Evolutionary conservation across 805 yeast genomes (phyloP).

Genomic region (Kazachstania africana): DNA sequence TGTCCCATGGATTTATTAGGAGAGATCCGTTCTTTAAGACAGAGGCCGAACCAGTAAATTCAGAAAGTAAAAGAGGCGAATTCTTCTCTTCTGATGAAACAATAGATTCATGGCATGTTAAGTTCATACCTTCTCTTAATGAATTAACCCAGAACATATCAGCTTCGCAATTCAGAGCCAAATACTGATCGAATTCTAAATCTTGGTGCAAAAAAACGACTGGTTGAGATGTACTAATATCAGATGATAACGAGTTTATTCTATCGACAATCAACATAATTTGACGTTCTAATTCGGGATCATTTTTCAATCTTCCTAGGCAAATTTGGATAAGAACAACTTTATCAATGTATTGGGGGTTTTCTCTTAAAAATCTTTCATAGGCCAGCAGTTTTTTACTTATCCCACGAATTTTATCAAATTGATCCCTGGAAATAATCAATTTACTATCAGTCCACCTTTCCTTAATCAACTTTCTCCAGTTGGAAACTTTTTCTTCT

Average conservation of each 20-base stretch:
- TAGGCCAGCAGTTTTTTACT: slow-evolving; percentile 81
- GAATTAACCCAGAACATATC: slow-evolving; percentile 81
- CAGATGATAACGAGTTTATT: slow-evolving; percentile 65
- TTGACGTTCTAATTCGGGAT: slow-evolving; percentile 59
- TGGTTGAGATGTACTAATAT: slow-evolving; percentile 67
- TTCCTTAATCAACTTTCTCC: slow-evolving; percentile 61
- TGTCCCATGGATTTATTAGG: slow-evolving; percentile 87
- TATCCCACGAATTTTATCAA: slow-evolving; percentile 79
- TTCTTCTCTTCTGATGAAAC: slow-evolving; percentile 59
- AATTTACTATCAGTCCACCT: slow-evolving; percentile 64
- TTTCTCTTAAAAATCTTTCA: slow-evolving; percentile 57
- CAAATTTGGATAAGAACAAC: slow-evolving; percentile 80
- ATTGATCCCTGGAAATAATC: slow-evolving; percentile 79
- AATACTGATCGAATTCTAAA: slow-evolving; percentile 76
- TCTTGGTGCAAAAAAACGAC: slow-evolving; percentile 84
- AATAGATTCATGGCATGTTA: slow-evolving; percentile 90
- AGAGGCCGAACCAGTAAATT: slow-evolving; percentile 89
- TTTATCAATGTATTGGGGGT: slow-evolving; percentile 59
- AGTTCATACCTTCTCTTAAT: slow-evolving; percentile 92
- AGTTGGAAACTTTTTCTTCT: slow-evolving; percentile 42
- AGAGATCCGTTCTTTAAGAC: slow-evolving; percentile 61
- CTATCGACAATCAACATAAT: slow-evolving; percentile 69
- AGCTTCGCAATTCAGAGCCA: slow-evolving; percentile 79
- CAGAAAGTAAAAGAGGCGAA: slow-evolving; percentile 79
- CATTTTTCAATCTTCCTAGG: slow-evolving; percentile 43